These are phyloP conservation scores for Omphalotus olearius DNA, from an alignment of 1,284 basidiomycete genomes.

Conservation along the genomic window DNA sequence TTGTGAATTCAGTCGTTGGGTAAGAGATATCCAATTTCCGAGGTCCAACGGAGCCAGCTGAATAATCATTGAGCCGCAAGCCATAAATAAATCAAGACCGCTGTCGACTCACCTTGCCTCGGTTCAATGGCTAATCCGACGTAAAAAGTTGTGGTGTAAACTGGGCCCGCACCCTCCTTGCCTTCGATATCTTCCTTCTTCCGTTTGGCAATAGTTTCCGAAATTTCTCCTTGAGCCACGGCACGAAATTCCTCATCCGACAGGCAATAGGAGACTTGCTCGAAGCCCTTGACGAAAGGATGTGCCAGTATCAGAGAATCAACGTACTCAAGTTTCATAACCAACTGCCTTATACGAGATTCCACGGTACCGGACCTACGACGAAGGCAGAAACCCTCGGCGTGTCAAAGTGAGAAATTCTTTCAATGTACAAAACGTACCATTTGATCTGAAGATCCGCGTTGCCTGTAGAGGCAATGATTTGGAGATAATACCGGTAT, in stretches of 20 bases:
- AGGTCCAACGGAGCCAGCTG: conserved; percentile 67
- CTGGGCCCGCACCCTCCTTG: conserved; percentile 72
- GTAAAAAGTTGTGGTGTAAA: conserved; percentile 94
- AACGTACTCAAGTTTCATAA: conserved; percentile 96
- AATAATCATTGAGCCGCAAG: conserved; percentile 14
- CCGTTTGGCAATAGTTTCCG: conserved; percentile 66
- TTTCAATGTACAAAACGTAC: conserved; percentile 42
- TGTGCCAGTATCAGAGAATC: conserved; percentile 91
- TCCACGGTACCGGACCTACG: conserved; percentile 93
- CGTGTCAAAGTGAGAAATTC: conserved; percentile 9
- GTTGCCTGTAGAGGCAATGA: conserved; percentile 87
- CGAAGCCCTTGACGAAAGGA: conserved; percentile 94
- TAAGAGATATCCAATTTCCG: conserved; percentile 94
- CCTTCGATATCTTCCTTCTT: conserved; percentile 80
- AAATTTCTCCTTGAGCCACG: conserved; percentile 88
- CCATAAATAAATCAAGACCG: conserved; percentile 7
- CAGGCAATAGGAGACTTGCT: conserved; percentile 81
- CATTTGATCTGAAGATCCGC: conserved; percentile 92
- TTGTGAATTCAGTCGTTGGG: conserved; percentile 95
- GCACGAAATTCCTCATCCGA: conserved; percentile 83
- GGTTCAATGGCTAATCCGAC: conserved; percentile 94
- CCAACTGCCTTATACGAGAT: conserved; percentile 90
- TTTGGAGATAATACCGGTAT: conserved; percentile 98
- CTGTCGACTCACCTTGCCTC: conserved; percentile 68
- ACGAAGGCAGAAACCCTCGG: conserved; percentile 11